Conservation (phyloP, 2,329 filamentous ascomycete genomes). For the Trichophaea hybrida region DNA sequence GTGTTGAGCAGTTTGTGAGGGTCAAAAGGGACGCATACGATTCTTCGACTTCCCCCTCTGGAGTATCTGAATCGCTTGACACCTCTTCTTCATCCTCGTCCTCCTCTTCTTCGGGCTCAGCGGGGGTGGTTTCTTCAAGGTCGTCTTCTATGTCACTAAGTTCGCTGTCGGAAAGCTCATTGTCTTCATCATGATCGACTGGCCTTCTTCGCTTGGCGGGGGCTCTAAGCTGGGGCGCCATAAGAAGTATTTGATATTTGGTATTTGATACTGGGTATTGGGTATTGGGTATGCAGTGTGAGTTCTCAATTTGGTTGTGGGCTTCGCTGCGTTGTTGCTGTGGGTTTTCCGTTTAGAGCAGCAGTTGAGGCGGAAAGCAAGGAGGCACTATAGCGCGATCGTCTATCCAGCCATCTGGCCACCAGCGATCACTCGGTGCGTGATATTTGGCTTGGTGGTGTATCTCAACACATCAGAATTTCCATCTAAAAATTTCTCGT, state of each 20-base stretch:
- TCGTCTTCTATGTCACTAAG: slow-evolving; percentile 16
- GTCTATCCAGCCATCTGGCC: too few species aligned
- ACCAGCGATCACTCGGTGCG: too few species aligned
- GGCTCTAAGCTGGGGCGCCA: neutral
- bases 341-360: too few species aligned
- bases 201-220: neutral
- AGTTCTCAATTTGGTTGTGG: too few species aligned
- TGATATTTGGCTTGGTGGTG: too few species aligned
- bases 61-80: slow-evolving; percentile 28
- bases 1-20: neutral
- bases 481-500: neutral
- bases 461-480: neutral
- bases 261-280: too few species aligned
- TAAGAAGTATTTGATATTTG: neutral
- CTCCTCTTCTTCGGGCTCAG: slow-evolving; percentile 14
- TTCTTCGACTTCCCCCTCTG: slow-evolving; percentile 24
- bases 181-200: slow-evolving; percentile 2
- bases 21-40: slow-evolving; percentile 9
- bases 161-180: slow-evolving; percentile 15
- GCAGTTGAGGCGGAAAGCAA: too few species aligned
- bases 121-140: slow-evolving; percentile 12
- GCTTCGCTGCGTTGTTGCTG: too few species aligned
- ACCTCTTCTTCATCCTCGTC: slow-evolving; percentile 25
- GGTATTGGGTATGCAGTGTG: too few species aligned
- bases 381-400: too few species aligned